phyloP scores from a whole-genome alignment of 306 rosid genomes.

The Begonia peltatifolia region DNA sequence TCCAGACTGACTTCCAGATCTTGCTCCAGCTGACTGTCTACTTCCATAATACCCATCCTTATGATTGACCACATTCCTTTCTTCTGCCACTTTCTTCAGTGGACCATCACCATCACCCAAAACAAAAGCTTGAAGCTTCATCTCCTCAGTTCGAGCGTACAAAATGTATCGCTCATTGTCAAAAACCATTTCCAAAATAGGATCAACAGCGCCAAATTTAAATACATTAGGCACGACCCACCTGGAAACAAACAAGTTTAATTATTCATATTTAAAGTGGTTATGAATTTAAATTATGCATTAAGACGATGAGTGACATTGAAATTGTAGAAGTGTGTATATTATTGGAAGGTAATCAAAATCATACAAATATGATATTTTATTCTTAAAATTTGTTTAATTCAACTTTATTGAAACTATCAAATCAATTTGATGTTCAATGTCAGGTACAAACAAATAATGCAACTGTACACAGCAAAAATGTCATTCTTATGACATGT shows the following conservation, averaged over 20 bases:
- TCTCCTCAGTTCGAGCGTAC: constrained; percentile 83
- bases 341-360: too few species aligned
- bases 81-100: constrained; percentile 90
- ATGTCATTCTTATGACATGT: too few species aligned
- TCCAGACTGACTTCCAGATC: constrained; percentile 43
- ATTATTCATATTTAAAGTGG: too few species aligned
- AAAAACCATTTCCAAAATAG: constrained; percentile 79
- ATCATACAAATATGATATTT: too few species aligned
- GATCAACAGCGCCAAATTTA: constrained; percentile 90
- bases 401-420: too few species aligned
- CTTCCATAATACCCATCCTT: constrained; percentile 36
- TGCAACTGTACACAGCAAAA: too few species aligned
- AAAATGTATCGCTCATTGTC: constrained; percentile 85
- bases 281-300: too few species aligned
- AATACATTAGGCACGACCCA: constrained; percentile 96
- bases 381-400: too few species aligned
- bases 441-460: too few species aligned
- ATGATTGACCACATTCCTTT: constrained; percentile 69
- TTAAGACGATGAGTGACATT: too few species aligned
- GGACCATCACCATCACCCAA: constrained; percentile 76
- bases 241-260: constrained; percentile 36
- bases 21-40: constrained; percentile 68
- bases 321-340: too few species aligned
- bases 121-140: constrained; percentile 84
- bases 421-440: too few species aligned